A percentile compares a stretch with the other conserved stretches of the same genome.
Evolutionary conservation across 306 rosid genomes (phyloP).

Genomic region (Glycyrrhiza uralensis): DNA sequence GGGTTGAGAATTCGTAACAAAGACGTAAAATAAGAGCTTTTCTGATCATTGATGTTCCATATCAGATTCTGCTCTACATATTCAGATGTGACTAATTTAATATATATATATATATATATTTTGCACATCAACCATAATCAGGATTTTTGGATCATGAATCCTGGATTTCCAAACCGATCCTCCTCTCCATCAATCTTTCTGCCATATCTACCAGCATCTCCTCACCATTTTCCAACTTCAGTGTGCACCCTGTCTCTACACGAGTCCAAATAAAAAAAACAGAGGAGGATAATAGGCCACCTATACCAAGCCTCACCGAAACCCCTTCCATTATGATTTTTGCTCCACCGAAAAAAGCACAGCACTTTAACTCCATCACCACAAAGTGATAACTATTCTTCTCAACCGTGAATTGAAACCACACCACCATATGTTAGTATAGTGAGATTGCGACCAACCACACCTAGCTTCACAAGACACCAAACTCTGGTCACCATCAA

Average conservation of each 20-base stretch:
- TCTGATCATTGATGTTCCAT: not conserved
- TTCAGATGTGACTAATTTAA: not conserved
- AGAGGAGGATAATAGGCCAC: too few relatives aligned
- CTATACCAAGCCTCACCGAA: too few relatives aligned
- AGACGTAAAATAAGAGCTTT: not conserved
- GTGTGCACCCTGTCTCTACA: not conserved
- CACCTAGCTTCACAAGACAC: too few relatives aligned
- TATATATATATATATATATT: not conserved
- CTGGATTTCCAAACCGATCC: constrained; percentile 26
- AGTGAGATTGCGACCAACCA: too few relatives aligned
- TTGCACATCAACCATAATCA: not conserved
- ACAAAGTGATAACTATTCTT: too few relatives aligned
- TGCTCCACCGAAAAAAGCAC: too few relatives aligned
- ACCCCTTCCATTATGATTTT: too few relatives aligned
- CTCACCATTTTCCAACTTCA: constrained; percentile 22
- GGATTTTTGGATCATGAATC: constrained; percentile 40
- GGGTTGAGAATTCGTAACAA: not conserved
- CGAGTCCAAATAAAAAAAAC: too few relatives aligned
- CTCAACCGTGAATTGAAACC: too few relatives aligned
- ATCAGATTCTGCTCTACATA: not conserved
- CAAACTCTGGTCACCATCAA: too few relatives aligned
- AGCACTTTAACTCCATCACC: too few relatives aligned
- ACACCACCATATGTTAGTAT: too few relatives aligned
- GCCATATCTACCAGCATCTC: not conserved
- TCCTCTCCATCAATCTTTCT: constrained; percentile 21